These are phyloP conservation scores for Sonneratia alba DNA, from an alignment of 345 rosid species.

Conservation along the genomic window DNA sequence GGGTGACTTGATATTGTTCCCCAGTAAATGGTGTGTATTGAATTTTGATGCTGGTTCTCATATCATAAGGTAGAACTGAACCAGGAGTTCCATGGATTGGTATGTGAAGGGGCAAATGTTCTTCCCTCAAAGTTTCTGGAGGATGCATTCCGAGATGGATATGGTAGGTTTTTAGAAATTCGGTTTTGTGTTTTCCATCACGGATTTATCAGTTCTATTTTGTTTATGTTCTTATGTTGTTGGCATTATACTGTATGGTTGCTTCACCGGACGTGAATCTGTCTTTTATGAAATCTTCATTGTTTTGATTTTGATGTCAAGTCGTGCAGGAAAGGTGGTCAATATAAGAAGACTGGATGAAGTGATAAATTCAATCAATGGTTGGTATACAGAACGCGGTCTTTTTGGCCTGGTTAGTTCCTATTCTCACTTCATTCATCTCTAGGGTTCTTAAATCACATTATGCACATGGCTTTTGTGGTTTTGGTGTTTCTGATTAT, in stretches of 20 bases:
- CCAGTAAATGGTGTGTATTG: not conserved
- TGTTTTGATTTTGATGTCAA: conserved; percentile 55
- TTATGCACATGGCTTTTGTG: conserved; percentile 1
- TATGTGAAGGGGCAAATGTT: conserved; percentile 93
- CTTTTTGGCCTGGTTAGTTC: conserved; percentile 79
- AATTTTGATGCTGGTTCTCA: conserved; percentile 27
- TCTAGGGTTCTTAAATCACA: not conserved
- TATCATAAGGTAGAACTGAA: conserved; percentile 93
- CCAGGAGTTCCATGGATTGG: conserved; percentile 82
- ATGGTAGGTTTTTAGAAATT: conserved; percentile 37
- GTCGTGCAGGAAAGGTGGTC: conserved; percentile 89
- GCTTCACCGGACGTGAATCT: conserved; percentile 9
- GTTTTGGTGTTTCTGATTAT: not conserved
- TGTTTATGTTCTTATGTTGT: not conserved
- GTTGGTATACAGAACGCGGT: conserved; percentile 94
- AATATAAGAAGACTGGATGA: conserved; percentile 78
- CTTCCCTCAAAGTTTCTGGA: conserved; percentile 78
- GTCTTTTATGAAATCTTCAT: conserved; percentile 19
- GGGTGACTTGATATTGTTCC: too few relatives aligned
- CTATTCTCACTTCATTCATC: not conserved
- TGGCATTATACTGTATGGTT: not conserved
- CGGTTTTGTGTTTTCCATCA: conserved; percentile 3
- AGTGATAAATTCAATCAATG: conserved; percentile 77
- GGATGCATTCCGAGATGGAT: conserved; percentile 62
- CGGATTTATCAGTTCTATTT: conserved; percentile 10